These are phyloP conservation scores for Rhizomucor pusillus DNA, from an alignment of 371 early-diverging fungal species.

Conservation along the genomic window DNA sequence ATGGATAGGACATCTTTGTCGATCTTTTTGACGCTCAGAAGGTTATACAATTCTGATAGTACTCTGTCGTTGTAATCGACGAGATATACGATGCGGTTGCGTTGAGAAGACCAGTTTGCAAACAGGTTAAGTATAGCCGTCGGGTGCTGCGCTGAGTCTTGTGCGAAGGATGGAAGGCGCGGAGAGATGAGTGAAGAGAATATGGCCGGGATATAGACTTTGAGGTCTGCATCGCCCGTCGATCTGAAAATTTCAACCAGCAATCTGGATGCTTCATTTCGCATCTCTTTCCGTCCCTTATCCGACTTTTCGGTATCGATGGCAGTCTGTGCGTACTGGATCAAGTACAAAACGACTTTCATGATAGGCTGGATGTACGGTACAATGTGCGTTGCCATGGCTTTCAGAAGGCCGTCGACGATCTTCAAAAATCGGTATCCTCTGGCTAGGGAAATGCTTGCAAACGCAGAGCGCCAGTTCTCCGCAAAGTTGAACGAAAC, in stretches of 20 bases:
- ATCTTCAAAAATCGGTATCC: conserved; percentile 80
- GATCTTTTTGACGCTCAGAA: conserved; percentile 77
- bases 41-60: conserved; percentile 64
- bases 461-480: conserved; percentile 18
- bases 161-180: conserved; percentile 66
- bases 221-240: conserved; percentile 67
- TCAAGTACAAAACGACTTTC: conserved; percentile 69
- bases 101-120: conserved; percentile 69
- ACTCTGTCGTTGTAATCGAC: conserved; percentile 59
- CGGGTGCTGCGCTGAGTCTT: conserved; percentile 84
- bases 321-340: conserved; percentile 50
- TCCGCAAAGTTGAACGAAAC: conserved; percentile 17
- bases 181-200: conserved; percentile 67
- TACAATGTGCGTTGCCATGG: conserved; percentile 67
- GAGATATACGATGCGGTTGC: conserved; percentile 63
- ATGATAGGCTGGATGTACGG: conserved; percentile 71
- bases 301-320: background rate
- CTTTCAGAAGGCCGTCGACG: conserved; percentile 79
- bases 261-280: conserved; percentile 71
- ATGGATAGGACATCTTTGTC: conserved; percentile 63
- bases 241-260: conserved; percentile 76
- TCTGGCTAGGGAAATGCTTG: conserved; percentile 57
- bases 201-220: conserved; percentile 71
- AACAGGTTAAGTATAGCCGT: conserved; percentile 79
- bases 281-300: conserved; percentile 47